phyloP scores from a whole-genome alignment of 1,284 basidiomycete genomes.

The Austroboletus niveus region DNA sequence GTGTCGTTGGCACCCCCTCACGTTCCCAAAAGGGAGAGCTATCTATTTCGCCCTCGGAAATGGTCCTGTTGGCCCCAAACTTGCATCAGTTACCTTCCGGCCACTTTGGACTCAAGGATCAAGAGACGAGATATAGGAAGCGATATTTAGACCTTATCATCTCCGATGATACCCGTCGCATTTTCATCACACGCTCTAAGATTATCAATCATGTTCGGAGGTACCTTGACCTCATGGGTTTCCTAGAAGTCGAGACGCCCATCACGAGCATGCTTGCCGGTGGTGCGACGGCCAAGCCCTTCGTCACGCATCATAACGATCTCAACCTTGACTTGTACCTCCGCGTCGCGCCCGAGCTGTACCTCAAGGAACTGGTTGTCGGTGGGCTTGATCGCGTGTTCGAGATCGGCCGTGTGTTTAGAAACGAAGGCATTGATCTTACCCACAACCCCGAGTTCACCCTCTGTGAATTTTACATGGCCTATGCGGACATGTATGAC shows the following conservation, averaged over 20 bases:
- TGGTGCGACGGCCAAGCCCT: constrained; percentile 98
- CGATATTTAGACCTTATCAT: constrained; percentile 98
- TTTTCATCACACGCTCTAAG: constrained; percentile 87
- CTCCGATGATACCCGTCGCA: constrained; percentile 86
- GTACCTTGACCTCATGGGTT: constrained; percentile 90
- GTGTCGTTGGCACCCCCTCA: constrained; percentile 85
- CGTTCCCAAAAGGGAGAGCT: constrained; percentile 97
- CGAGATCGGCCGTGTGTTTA: constrained; percentile 97
- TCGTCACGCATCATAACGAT: constrained; percentile 99
- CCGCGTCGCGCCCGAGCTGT: constrained; percentile 96
- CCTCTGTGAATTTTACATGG: constrained; percentile 99
- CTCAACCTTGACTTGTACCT: constrained; percentile 97
- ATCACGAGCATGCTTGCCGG: constrained; percentile 98
- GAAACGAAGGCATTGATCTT: constrained; percentile 98
- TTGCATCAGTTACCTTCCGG: constrained; percentile 93
- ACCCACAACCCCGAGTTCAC: constrained; percentile 98
- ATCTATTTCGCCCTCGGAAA: constrained; percentile 81
- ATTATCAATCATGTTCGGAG: constrained; percentile 91
- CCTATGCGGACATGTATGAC: constrained; percentile 99
- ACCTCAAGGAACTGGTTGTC: constrained; percentile 97
- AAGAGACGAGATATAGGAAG: constrained; percentile 97
- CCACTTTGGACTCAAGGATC: constrained; percentile 92
- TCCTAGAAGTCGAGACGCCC: constrained; percentile 99
- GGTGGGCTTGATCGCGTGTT: constrained; percentile 97
- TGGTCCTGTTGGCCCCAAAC: constrained; percentile 92